Conservation (phyloP, 257 asterid species). For the Scutellaria galericulata region DNA sequence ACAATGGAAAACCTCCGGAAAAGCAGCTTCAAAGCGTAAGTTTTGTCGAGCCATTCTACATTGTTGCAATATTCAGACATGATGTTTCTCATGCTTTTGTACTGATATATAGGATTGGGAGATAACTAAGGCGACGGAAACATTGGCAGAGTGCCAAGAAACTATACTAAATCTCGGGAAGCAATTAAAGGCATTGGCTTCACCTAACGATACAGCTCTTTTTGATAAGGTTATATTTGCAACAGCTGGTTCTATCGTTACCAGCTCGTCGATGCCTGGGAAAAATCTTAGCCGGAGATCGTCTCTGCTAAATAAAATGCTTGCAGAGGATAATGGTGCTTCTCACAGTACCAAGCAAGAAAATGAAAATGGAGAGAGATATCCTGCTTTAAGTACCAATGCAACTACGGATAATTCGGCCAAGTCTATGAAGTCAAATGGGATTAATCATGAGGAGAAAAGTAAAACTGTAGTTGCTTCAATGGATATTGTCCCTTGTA, state of each 20-base stretch:
- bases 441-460: conserved; percentile 31
- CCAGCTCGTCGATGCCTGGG: conserved; percentile 50
- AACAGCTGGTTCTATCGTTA: conserved; percentile 38
- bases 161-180: conserved; percentile 78
- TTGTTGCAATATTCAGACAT: not conserved
- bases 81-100: conserved; percentile 5
- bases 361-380: conserved; percentile 34
- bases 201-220: conserved; percentile 59
- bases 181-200: conserved; percentile 86
- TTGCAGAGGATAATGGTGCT: conserved; percentile 60
- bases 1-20: conserved; percentile 42
- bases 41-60: conserved; percentile 10
- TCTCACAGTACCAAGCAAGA: conserved; percentile 48
- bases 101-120: conserved; percentile 60
- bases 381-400: conserved; percentile 32
- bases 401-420: conserved; percentile 35
- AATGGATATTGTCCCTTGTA: conserved; percentile 58
- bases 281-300: conserved; percentile 53
- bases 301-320: conserved; percentile 55
- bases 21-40: conserved; percentile 69
- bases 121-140: conserved; percentile 76
- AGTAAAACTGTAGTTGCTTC: conserved; percentile 42
- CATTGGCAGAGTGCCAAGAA: conserved; percentile 84
- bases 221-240: conserved; percentile 54
- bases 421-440: conserved; percentile 32